Evolutionary conservation across 495 filamentous ascomycete genomes (phyloP), one percentile per base, ranked within the genome.

Genomic region (Lasiosphaeris hirsuta): DNA sequence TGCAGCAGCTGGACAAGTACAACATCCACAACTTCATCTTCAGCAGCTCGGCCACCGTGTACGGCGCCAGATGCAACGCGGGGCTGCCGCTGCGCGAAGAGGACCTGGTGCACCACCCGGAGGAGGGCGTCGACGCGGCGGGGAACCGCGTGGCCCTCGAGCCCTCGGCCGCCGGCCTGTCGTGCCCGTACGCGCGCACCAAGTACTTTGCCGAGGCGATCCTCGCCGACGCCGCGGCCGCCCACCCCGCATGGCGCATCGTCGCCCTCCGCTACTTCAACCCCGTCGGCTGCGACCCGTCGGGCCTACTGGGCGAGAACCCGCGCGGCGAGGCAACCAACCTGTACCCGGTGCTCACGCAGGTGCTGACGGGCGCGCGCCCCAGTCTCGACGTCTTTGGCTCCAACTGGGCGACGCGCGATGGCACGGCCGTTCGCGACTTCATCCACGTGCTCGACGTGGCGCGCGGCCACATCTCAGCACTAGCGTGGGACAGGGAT

Each of bases 381-480:
- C 61, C 73, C 0, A 75, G 75, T 33, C 68, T 88, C 23, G 71
- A 79, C 41, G 80, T 87, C 60, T 88, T 85, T 52, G 85, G 85
- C 49, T 77, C 76, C 3, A 81, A 88, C 54, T 88, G 82, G 80
- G 74, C 83, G 38, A 86, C 85, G 1, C 76, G 77, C 49, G 86
- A 89, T 59, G 86, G 86, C 43, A 91, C 87, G 34, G 87, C 88
- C 56, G 86, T 90, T 63, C 83, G 87, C 45, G 87, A 90, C 69
- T 90, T 86, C 74, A 86, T 86, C 54, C 76, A 79, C 57, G 76
- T 79, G 36, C 67, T 73, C n/a, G 87, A 90, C 66, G 76, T 90
- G 15, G 87, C 84, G 38, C 71, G 79, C 47, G 85, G 85, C 10
- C 85, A 88, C 65, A 79, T 88, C 56, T 78, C 83, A 35, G 84